A percentile compares a stretch with the other conserved stretches of the same genome.
Conservation (phyloP, 371 early-diverging fungal species). For the Lichtheimia corymbifera region DNA sequence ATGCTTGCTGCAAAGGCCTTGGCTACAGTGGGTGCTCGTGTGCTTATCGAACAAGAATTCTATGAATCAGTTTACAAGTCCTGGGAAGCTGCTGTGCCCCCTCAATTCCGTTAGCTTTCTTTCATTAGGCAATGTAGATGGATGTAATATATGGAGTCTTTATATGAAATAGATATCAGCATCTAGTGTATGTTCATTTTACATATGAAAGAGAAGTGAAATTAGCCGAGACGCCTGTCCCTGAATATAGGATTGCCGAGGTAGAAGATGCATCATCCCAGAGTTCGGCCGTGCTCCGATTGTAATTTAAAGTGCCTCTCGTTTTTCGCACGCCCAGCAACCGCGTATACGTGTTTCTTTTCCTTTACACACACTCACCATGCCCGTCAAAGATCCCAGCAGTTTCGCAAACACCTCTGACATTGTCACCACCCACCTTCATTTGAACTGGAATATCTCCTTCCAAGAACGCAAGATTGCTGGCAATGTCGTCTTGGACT, state of each 20-base stretch:
- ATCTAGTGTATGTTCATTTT: too few relatives aligned
- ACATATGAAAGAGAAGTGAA: too few relatives aligned
- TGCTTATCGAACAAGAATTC: constrained; percentile 2
- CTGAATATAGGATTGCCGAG: too few relatives aligned
- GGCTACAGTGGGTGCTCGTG: constrained; percentile 13
- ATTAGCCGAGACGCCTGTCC: too few relatives aligned
- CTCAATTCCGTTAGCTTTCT: too few relatives aligned
- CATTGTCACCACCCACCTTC: constrained; percentile 71
- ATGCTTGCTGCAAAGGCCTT: constrained; percentile 14
- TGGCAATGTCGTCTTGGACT: constrained; percentile 67
- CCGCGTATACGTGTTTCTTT: too few relatives aligned
- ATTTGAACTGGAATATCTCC: constrained; percentile 75
- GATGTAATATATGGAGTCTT: too few relatives aligned
- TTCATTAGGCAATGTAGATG: background rate
- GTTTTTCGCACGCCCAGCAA: too few relatives aligned
- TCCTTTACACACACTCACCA: background rate
- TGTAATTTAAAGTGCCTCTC: too few relatives aligned
- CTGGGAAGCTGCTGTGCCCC: background rate
- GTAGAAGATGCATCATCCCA: background rate
- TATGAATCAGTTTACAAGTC: background rate
- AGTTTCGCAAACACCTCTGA: constrained; percentile 82
- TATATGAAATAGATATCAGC: too few relatives aligned
- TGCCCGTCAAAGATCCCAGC: constrained; percentile 69
- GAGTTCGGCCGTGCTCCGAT: background rate
- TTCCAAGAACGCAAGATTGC: constrained; percentile 70